A percentile compares a stretch with the other conserved stretches of the same genome.
phyloP scores from a whole-genome alignment of 352 stramenopile species.

The Bremia lactucae region DNA sequence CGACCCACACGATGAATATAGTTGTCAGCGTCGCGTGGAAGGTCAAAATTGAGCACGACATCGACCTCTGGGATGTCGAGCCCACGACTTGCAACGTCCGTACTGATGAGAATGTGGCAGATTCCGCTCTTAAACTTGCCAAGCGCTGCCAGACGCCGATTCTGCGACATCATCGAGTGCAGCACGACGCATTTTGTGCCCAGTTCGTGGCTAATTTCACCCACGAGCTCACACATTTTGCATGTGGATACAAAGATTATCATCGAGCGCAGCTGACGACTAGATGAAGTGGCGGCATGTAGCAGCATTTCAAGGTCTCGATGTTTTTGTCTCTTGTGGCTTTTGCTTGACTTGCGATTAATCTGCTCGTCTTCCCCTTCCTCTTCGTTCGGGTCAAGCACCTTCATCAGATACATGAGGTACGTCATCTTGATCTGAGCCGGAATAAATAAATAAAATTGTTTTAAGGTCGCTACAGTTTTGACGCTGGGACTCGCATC shows the following conservation, averaged over 20 bases:
- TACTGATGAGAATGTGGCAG: constrained; percentile 91
- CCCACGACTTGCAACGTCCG: constrained; percentile 93
- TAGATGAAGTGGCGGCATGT: constrained; percentile 8
- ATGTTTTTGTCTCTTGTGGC: constrained; percentile 25
- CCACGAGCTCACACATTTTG: constrained; percentile 90
- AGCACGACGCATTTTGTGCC: constrained; percentile 90
- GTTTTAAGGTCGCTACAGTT: constrained; percentile 88
- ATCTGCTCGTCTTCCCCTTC: constrained; percentile 44
- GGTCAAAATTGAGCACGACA: constrained; percentile 96
- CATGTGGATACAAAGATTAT: constrained; percentile 98
- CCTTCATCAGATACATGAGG: constrained; percentile 82
- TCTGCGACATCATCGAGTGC: constrained; percentile 94
- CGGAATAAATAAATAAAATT: constrained; percentile 98
- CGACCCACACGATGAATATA: constrained; percentile 97
- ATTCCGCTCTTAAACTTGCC: constrained; percentile 94
- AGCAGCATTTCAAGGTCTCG: constrained; percentile 22
- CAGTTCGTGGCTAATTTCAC: constrained; percentile 89
- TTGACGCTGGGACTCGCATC: constrained; percentile 72
- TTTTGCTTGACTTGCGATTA: constrained; percentile 19
- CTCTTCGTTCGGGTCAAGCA: constrained; percentile 47
- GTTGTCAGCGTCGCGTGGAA: constrained; percentile 90
- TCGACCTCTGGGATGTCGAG: constrained; percentile 95
- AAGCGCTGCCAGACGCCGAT: constrained; percentile 88
- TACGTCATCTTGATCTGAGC: constrained; percentile 94
- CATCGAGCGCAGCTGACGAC: constrained; percentile 54